Evolutionary conservation across 2,329 filamentous ascomycete genomes (phyloP), one percentile per base, ranked within the genome.

Genomic region (Botrytis tulipae): DNA sequence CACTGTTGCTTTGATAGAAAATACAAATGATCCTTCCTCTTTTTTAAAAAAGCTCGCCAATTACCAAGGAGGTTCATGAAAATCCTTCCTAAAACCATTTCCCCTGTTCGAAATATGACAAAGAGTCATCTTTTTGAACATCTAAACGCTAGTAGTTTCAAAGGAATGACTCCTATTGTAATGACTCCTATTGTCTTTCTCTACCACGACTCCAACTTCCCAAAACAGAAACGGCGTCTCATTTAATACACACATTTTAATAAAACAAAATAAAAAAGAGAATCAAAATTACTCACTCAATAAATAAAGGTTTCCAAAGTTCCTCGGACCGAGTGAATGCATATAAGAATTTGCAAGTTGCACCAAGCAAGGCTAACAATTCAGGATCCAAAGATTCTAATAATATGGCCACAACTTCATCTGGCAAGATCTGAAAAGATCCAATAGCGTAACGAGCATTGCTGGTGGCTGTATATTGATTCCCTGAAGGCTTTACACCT

Each of bases 301-400:
- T 86, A 79, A 95, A 97, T 32, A 97, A 82, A 29, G 90, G 83
- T 82, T 96, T 95, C 95, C 95, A 98, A 51, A 98, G 82, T 79
- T 98, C 95, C 76, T 98, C 95, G 66, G 89, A 89, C 68, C 91
- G 87, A 72, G 91, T 92, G 81, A 95, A 97, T 1, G 94, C 95
- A 85, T 94, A 95, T 25, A 98, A 84, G 71, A 93, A 94, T 81
- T 90, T 93, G 85, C 95, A 97, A 9, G 94, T 92, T 72, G 88
- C 88, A 14, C 94, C 93, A 60, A 98, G 84, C 12, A 83, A 83
- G 73, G 91, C 82, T 70, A 98, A 84, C 70, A 86, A 85, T 16
- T 82, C 78, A 67, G 88, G 84, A 78, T 95, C 91, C 63, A 98
- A 85, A 78, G 85, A 89, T 81, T 98, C 95, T 75, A 98, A 83